These are phyloP conservation scores for Magnusiomyces sp. DNA, from an alignment of 1,139 yeast genomes.

Conservation along the genomic window DNA sequence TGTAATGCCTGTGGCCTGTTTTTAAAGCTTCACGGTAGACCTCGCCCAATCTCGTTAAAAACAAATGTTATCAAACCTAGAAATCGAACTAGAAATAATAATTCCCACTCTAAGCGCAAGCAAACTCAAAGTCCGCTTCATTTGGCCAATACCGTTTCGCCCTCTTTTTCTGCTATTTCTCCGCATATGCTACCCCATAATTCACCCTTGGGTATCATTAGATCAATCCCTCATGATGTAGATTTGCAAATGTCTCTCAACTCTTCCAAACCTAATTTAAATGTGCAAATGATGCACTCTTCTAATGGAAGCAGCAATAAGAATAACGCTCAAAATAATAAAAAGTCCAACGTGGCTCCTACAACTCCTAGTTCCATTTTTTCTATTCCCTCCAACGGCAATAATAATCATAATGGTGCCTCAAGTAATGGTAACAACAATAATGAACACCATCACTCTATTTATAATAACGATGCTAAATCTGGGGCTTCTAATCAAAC, in stretches of 20 bases:
- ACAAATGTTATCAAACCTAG: constrained; percentile 88
- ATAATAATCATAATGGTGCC: constrained; percentile 1
- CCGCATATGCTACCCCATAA: constrained; percentile 20
- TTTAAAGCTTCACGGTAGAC: constrained; percentile 80
- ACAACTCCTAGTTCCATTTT: constrained; percentile 12
- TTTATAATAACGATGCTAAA: no score
- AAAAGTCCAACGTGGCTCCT: no score
- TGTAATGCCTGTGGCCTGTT: constrained; percentile 94
- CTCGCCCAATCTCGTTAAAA: constrained; percentile 82
- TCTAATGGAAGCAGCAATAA: no score
- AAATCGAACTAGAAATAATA: constrained; percentile 45
- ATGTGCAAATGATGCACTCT: no score
- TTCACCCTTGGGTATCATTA: constrained; percentile 16
- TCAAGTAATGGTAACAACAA: no score
- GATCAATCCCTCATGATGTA: no score
- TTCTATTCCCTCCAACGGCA: constrained; percentile 6
- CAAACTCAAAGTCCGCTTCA: constrained; percentile 18
- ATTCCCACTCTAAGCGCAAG: constrained; percentile 8
- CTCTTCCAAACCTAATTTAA: no score
- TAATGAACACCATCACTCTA: no score
- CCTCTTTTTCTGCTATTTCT: constrained; percentile 19
- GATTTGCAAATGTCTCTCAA: no score
- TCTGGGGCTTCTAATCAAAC: no score
- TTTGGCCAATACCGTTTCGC: constrained; percentile 19
- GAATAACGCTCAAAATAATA: no score